Percentiles rank a stretch among this genome's conserved stretches.
These are phyloP conservation scores for Parathielavia hyrcaniae DNA, from an alignment of 495 filamentous ascomycete species.

Conservation along the genomic window DNA sequence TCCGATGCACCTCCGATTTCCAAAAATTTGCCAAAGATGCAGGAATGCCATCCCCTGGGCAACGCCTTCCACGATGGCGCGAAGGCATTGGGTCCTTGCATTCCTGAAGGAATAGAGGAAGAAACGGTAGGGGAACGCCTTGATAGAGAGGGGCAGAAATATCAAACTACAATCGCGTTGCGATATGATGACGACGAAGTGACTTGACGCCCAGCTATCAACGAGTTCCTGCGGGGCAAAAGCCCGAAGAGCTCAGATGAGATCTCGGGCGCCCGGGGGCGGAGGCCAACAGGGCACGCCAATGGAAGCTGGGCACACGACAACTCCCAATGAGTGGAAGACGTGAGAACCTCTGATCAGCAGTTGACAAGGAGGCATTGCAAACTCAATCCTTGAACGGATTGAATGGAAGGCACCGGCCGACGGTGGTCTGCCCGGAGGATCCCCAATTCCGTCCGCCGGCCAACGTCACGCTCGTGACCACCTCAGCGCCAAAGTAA, in stretches of 20 bases:
- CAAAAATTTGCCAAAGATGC: slow-evolving; percentile 7
- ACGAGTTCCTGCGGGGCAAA: not conserved
- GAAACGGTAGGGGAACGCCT: not conserved
- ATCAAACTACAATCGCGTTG: not conserved
- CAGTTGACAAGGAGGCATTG: too few species aligned
- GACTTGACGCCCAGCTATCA: too few species aligned
- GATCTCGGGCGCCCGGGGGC: slow-evolving; percentile 9
- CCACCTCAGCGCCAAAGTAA: not conserved
- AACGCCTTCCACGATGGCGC: not conserved
- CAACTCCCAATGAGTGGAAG: not conserved
- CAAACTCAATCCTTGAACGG: not conserved
- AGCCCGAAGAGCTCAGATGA: not conserved
- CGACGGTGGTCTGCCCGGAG: not conserved
- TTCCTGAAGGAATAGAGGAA: not conserved
- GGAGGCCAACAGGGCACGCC: not conserved
- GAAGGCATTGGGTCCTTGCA: not conserved
- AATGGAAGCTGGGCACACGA: slow-evolving; percentile 11
- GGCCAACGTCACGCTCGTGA: slow-evolving; percentile 5
- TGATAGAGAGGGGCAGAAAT: too few species aligned
- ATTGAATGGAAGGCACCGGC: not conserved
- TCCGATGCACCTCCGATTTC: slow-evolving; percentile 20
- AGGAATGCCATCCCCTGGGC: not conserved
- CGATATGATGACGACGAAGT: not conserved
- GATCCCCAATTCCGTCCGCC: slow-evolving; percentile 15
- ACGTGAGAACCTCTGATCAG: too few species aligned